Percentiles rank a stretch among this genome's conserved stretches.
Conservation (phyloP, 129 eudicot species). For the Artemisia argyi region DNA sequence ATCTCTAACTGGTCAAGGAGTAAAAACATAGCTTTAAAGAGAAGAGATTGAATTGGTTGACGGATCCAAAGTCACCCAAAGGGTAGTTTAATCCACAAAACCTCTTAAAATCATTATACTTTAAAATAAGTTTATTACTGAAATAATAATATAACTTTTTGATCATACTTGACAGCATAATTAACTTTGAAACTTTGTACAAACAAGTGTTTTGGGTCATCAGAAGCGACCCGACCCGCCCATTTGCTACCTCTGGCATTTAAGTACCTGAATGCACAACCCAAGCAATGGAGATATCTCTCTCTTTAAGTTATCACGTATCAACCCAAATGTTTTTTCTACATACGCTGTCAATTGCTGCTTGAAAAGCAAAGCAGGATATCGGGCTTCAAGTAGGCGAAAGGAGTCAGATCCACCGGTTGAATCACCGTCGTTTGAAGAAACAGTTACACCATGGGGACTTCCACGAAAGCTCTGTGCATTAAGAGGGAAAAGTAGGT, state of each 20-base stretch:
- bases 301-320: slow-evolving; percentile 78
- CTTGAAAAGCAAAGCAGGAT: slow-evolving; percentile 88
- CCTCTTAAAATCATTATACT: no score
- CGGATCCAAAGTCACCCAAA: no score
- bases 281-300: slow-evolving; percentile 94
- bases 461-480: slow-evolving; percentile 88
- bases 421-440: slow-evolving; percentile 46
- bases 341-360: slow-evolving; percentile 93
- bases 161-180: no score
- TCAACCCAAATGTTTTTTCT: slow-evolving; percentile 85
- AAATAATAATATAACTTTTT: no score
- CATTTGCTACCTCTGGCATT: background rate
- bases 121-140: no score
- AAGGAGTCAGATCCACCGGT: slow-evolving; percentile 48
- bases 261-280: slow-evolving; percentile 82
- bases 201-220: no score
- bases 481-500: background rate
- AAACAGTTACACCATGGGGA: slow-evolving; percentile 64
- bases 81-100: no score
- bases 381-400: slow-evolving; percentile 72
- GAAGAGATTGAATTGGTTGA: no score
- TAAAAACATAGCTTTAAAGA: no score
- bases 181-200: no score
- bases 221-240: no score
- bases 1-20: no score